A percentile compares a stretch with the other conserved stretches of the same genome.
Conservation (phyloP, 352 stramenopile species). For the Phytophthora sojae region DNA sequence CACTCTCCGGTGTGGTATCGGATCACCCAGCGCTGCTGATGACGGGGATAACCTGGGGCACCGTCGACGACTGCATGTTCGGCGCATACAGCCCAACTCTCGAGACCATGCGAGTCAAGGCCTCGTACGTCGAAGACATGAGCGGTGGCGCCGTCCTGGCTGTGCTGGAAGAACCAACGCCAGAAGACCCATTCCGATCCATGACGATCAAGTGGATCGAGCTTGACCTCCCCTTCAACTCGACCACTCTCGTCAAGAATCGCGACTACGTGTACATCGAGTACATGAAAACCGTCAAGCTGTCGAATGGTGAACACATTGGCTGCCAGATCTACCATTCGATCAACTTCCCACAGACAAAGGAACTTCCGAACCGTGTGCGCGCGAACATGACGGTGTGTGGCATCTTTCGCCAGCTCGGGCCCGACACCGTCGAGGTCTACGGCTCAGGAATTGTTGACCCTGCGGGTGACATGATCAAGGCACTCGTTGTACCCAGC, state of each 20-base stretch:
- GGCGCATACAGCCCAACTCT: slow-evolving; percentile 36
- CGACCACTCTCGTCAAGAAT: slow-evolving; percentile 30
- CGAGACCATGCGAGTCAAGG: slow-evolving; percentile 45
- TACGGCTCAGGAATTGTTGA: slow-evolving; percentile 48
- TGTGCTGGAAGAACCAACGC: slow-evolving; percentile 42
- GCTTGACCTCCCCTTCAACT: slow-evolving; percentile 35
- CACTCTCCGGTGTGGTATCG: slow-evolving; percentile 8
- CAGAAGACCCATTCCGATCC: slow-evolving; percentile 50
- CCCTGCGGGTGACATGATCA: slow-evolving; percentile 40
- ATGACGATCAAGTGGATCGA: slow-evolving; percentile 44
- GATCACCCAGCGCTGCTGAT: slow-evolving; percentile 34
- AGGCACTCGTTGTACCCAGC: slow-evolving; percentile 25
- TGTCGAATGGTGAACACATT: slow-evolving; percentile 42
- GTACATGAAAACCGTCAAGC: slow-evolving; percentile 45
- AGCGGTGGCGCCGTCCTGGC: slow-evolving; percentile 51
- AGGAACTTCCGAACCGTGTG: slow-evolving; percentile 37
- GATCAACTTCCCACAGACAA: slow-evolving; percentile 50
- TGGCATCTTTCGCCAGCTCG: slow-evolving; percentile 53
- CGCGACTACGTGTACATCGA: slow-evolving; percentile 58
- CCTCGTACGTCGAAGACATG: slow-evolving; percentile 50
- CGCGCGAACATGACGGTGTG: slow-evolving; percentile 58
- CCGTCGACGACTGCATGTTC: slow-evolving; percentile 47
- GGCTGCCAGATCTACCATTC: slow-evolving; percentile 60
- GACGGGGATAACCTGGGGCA: slow-evolving; percentile 37
- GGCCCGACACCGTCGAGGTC: slow-evolving; percentile 49